Evolutionary conservation across 2,329 filamentous ascomycete species (phyloP), one percentile per base, ranked within the genome.

Genomic region (Aspergillus clavatus): DNA sequence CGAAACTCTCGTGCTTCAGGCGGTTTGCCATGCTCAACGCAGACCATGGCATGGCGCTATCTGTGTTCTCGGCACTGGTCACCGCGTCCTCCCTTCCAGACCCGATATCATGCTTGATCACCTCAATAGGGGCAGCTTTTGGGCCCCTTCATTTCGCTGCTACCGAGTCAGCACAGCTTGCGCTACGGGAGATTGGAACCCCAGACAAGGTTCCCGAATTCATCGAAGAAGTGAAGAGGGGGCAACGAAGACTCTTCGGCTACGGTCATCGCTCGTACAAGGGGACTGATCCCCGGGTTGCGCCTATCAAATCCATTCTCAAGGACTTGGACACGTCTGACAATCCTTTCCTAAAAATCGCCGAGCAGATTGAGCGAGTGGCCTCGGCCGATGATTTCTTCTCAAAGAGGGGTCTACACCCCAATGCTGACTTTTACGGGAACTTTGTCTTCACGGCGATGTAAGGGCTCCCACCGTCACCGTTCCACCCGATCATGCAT

Each of bases 61-160:
- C 76, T 2, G 80, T 77, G 0, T 77, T 78, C 1, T 75, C 78
- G 1, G 71, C 79, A 24, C 63, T 81, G 12, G 76, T 80, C 45
- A 76, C 80, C 16, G 77, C 78, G 6, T 78, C 73, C 44, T 76
- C 75, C 0, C 61, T 81, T 8, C 73, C 80, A 0, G 79, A 81
- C 53, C 77, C 78, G 0, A 59, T 80, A 69, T 64, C 63, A 48
- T 78, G 73, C 51, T 69, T 77, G 14, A 74, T 80, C 10, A 64
- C 76, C 1, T 74, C 77, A 0, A 69, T 76, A 4, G 72, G 74
- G n/a, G 71, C 77, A 0, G 76, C 76, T 0, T 78, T 79, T 52
- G 79, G 79, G 0, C 77, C 77, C 0, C 75, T 79, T 0, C 79
- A 82, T 59, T 79, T 77, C 44, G 79, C 78, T n/a, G 79, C 79